Base-by-base conservation (phyloP, 2,329 filamentous ascomycete genomes). In the Hyphodiscus sp. region DNA sequence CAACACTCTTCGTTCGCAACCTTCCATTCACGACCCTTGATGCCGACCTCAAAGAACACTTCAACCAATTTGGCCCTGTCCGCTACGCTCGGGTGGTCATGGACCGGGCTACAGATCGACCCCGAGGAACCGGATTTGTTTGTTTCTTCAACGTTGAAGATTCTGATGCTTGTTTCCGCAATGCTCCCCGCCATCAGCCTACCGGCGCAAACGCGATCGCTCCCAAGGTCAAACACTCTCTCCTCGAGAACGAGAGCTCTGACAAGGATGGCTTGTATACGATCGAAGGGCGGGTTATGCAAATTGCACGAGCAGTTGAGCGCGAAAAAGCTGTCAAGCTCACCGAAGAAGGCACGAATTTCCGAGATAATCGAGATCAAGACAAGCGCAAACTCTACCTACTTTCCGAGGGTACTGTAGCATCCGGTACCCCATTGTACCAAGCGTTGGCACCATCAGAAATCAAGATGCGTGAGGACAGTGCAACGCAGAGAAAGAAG, bases 381-480 rank as follows among this genome's bases (percentile, higher is more conserved):
- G 94, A 99, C 71, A 96, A 95, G 76, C 83, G 94, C 45, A 85
- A 87, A 43, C 80, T 99, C 0, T 99, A 91, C 68, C 80, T 99
- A 6, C 79, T 99, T 20, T 81, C 82, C 1, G 94, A 99, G 73
- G 94, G 94, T 53, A 86, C 85, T 1, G 89, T 99, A 54, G 75
- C 87, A 2, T 74, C 78, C n/a, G 86, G 85, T 56, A 90, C 90
- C 8, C 78, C 89, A 6, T 74, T 96, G 1, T 95, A 89, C 73
- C 75, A 86, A 54, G 76, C 85, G 60, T 80, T 99, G 20, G 80
- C 89, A 0, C 83, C 86, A 1, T 81, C 87, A 0, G 94, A 99
- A 68, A 74, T 94, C 60, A 87, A 88, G 65, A 88, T 97, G 81
- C 83, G 94, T 58, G 90, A 96, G 67, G 83, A 90, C 52, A 96